A percentile compares a stretch with the other conserved stretches of the same genome.
These are phyloP conservation scores for Verbena officinalis DNA, from an alignment of 257 asterid species.

Conservation along the genomic window DNA sequence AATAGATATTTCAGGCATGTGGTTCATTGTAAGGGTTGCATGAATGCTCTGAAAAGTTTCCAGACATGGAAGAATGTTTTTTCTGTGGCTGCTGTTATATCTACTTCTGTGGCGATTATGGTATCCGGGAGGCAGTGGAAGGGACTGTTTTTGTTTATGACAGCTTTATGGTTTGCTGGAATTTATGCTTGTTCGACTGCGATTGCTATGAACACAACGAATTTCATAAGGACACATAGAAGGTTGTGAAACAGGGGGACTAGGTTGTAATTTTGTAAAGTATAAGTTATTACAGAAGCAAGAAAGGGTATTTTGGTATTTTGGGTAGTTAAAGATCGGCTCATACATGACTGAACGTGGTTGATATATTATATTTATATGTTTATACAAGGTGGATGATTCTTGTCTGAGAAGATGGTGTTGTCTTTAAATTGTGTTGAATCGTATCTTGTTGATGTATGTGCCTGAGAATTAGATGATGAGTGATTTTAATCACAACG, in stretches of 20 bases:
- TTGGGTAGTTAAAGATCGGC: conserved; percentile 9
- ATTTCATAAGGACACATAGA: conserved; percentile 89
- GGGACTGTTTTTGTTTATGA: conserved; percentile 53
- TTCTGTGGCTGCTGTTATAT: conserved; percentile 56
- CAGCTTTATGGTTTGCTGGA: conserved; percentile 70
- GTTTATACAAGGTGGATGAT: background rate
- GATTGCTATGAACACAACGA: conserved; percentile 67
- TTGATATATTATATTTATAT: background rate
- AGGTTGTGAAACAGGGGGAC: conserved; percentile 48
- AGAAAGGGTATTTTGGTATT: conserved; percentile 11
- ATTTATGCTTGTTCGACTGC: conserved; percentile 60
- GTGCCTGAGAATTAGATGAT: background rate
- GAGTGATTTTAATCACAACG: background rate
- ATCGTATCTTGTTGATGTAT: too few species aligned
- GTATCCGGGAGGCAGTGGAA: conserved; percentile 84
- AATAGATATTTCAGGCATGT: conserved; percentile 83
- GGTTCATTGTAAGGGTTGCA: conserved; percentile 78
- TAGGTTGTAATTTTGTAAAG: conserved; percentile 25
- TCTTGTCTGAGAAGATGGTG: background rate
- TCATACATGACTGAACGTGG: background rate
- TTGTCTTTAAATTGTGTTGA: too few species aligned
- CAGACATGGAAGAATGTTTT: conserved; percentile 64
- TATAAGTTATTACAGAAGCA: background rate
- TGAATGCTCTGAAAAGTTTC: conserved; percentile 47
- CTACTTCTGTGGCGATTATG: conserved; percentile 78